phyloP scores from a whole-genome alignment of 176 grass and related monocot species.

The Typha latifolia region DNA sequence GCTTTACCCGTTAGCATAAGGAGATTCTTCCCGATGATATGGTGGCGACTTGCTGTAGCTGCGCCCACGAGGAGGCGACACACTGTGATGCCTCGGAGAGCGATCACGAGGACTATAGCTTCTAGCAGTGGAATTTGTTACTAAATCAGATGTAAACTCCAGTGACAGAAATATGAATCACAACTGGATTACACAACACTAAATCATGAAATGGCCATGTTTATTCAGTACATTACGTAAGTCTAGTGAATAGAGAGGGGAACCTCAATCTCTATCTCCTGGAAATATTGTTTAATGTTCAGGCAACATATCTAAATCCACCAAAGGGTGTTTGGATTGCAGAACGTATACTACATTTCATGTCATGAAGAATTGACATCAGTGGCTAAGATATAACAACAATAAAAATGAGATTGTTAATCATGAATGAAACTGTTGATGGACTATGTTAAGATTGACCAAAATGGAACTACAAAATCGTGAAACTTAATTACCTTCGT shows the following conservation, averaged over 20 bases:
- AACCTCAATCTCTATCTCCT: no score
- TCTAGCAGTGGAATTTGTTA: constrained; percentile 31
- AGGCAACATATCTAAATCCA: no score
- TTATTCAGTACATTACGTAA: no score
- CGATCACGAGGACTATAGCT: constrained; percentile 75
- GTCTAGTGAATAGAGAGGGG: no score
- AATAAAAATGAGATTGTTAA: not conserved
- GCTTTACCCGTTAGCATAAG: constrained; percentile 54
- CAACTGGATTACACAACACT: no score
- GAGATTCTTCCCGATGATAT: constrained; percentile 40
- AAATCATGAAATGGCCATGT: no score
- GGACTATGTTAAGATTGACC: not conserved
- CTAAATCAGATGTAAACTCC: not conserved
- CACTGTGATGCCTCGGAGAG: constrained; percentile 68
- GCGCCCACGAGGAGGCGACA: constrained; percentile 48
- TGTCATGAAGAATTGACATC: no score
- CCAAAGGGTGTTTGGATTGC: no score
- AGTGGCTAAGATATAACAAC: not conserved
- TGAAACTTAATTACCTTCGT: constrained; percentile 42
- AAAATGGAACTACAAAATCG: not conserved
- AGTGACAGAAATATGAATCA: not conserved
- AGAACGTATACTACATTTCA: no score
- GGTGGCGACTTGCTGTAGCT: constrained; percentile 68
- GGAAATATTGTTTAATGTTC: no score
- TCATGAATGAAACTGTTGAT: not conserved